Evolutionary conservation across 306 rosid species (phyloP).

Genomic region (Glycine tomentella): DNA sequence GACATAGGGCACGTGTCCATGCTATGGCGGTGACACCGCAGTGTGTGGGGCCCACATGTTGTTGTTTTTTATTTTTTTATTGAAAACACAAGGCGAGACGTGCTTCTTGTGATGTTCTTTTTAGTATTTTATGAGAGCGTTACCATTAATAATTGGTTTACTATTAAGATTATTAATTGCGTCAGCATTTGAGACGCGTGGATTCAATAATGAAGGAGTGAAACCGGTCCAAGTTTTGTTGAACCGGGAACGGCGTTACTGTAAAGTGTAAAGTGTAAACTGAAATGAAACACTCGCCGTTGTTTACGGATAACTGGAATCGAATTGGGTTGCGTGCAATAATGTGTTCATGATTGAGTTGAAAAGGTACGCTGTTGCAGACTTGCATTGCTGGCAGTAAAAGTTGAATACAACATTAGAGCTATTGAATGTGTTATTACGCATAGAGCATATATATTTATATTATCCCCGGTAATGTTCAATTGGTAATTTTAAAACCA

Average conservation of each 20-base stretch:
- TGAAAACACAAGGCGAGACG: conserved; percentile 37
- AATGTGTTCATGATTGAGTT: conserved; percentile 13
- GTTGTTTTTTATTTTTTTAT: conserved; percentile 52
- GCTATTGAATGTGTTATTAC: too few relatives aligned
- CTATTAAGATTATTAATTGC: background rate
- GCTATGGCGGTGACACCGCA: conserved; percentile 36
- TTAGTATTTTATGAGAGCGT: background rate
- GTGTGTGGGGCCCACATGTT: conserved; percentile 46
- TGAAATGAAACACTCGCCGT: background rate
- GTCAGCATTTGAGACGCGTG: conserved; percentile 70
- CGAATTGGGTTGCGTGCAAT: conserved; percentile 7
- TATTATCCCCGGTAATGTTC: too few relatives aligned
- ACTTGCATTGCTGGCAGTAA: background rate
- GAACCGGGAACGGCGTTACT: background rate
- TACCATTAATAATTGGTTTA: conserved; percentile 34
- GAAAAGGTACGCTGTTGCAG: background rate
- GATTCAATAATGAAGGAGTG: conserved; percentile 55
- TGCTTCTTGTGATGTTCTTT: conserved; percentile 61
- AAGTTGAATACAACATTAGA: background rate
- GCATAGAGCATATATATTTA: too few relatives aligned
- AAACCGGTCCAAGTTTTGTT: conserved; percentile 14
- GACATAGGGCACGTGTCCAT: conserved; percentile 52
- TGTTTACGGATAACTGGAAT: background rate
- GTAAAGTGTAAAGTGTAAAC: background rate
- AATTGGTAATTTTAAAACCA: background rate